Conservation (phyloP, 164 flowering plant species). For the Malania oleifera region DNA sequence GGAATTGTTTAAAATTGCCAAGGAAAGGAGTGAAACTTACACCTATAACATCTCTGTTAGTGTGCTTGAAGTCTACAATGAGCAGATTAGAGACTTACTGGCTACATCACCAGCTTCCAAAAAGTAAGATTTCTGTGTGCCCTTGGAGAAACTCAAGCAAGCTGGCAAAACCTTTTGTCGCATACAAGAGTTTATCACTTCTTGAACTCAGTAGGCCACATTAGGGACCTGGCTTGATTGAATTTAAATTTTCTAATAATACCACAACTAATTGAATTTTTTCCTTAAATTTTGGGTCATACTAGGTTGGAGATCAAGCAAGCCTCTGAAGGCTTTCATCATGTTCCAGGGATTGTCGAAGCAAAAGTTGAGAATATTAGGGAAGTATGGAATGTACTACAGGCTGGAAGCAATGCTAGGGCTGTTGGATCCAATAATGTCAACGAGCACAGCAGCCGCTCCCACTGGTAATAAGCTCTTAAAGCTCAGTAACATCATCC, state of each 20-base stretch:
- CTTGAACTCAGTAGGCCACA: neutral
- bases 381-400: constrained; percentile 79
- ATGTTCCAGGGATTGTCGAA: constrained; percentile 82
- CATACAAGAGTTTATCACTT: neutral
- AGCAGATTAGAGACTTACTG: constrained; percentile 82
- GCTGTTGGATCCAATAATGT: constrained; percentile 84
- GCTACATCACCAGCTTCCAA: constrained; percentile 61
- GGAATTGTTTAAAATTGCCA: constrained; percentile 52
- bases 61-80: constrained; percentile 91
- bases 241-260: neutral
- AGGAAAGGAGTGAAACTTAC: constrained; percentile 56
- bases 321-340: constrained; percentile 77
- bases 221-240: neutral
- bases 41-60: constrained; percentile 68
- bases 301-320: constrained; percentile 80
- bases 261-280: neutral
- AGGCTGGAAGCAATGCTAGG: constrained; percentile 78
- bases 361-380: constrained; percentile 61
- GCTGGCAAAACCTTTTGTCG: neutral
- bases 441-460: constrained; percentile 90
- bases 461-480: constrained; percentile 66
- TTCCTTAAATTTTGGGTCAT: neutral
- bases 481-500: no score
- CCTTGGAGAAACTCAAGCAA: neutral
- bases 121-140: constrained; percentile 30